Conservation (phyloP, 177 flowering plant genomes). For the Vitis hybrid region DNA sequence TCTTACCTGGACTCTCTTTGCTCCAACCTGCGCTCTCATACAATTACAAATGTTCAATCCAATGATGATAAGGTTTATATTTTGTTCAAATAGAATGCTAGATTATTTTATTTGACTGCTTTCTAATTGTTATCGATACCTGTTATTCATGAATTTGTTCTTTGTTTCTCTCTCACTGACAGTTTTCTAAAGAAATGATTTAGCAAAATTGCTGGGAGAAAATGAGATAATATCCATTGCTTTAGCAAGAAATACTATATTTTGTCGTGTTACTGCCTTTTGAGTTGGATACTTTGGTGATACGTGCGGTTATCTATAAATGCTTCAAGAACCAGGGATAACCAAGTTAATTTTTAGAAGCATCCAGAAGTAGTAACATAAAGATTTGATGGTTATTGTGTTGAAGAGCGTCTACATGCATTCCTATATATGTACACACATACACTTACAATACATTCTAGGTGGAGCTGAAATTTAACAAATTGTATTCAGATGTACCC, state of each 20-base stretch:
- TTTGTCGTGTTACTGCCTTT: neutral
- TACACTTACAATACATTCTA: too few relatives aligned
- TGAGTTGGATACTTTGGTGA: neutral
- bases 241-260: neutral
- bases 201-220: neutral
- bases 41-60: constrained; percentile 96
- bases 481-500: too few relatives aligned
- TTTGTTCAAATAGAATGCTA: neutral
- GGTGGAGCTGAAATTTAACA: too few relatives aligned
- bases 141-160: neutral
- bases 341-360: neutral
- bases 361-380: neutral
- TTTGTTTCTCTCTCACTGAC: neutral
- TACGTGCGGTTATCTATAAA: neutral
- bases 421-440: too few relatives aligned
- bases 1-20: constrained; percentile 87
- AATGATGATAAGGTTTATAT: constrained; percentile 86
- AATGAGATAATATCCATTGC: neutral
- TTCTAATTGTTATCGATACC: neutral
- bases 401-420: too few relatives aligned
- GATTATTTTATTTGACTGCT: neutral
- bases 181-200: neutral
- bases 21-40: constrained; percentile 89
- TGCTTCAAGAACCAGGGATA: neutral
- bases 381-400: too few relatives aligned